Percentiles rank a stretch among this genome's conserved stretches.
Conservation (phyloP, 768 basidiomycete genomes). For the Termitomyces sp. region DNA sequence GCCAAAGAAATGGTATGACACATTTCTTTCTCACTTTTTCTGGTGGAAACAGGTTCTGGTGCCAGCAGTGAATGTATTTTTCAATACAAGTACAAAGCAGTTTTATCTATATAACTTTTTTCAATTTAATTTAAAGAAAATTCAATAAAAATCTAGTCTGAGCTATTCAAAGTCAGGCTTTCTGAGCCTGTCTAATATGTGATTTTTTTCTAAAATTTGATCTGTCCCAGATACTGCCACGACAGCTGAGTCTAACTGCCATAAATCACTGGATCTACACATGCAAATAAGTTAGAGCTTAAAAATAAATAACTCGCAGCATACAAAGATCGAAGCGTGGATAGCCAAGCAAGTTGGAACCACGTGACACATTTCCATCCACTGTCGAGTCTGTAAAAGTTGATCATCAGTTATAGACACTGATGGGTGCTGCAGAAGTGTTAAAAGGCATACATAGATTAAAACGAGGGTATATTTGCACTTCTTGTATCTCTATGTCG, state of each 20-base stretch:
- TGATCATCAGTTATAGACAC: background rate
- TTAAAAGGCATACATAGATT: constrained; percentile 25
- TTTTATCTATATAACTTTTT: too few species aligned
- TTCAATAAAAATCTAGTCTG: too few species aligned
- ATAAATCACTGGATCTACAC: background rate
- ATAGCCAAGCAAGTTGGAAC: constrained; percentile 5
- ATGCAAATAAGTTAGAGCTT: background rate
- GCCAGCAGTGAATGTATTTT: too few species aligned
- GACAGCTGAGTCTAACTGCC: background rate
- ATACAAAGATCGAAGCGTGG: constrained; percentile 28
- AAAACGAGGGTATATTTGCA: constrained; percentile 16
- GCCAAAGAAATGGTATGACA: too few species aligned
- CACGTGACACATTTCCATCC: background rate
- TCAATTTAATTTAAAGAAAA: too few species aligned
- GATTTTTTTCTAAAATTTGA: too few species aligned
- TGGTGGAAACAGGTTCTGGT: too few species aligned
- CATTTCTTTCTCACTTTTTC: too few species aligned
- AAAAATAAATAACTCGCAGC: constrained; percentile 3
- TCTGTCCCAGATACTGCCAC: too few species aligned
- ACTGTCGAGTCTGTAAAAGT: background rate
- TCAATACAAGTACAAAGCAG: too few species aligned
- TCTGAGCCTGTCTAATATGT: too few species aligned
- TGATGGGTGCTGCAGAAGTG: background rate
- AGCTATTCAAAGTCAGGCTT: too few species aligned
- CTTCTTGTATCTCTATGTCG: background rate